Conservation (phyloP, 2,329 filamentous ascomycete genomes). For the Tolypocladium ovalisporum region DNA sequence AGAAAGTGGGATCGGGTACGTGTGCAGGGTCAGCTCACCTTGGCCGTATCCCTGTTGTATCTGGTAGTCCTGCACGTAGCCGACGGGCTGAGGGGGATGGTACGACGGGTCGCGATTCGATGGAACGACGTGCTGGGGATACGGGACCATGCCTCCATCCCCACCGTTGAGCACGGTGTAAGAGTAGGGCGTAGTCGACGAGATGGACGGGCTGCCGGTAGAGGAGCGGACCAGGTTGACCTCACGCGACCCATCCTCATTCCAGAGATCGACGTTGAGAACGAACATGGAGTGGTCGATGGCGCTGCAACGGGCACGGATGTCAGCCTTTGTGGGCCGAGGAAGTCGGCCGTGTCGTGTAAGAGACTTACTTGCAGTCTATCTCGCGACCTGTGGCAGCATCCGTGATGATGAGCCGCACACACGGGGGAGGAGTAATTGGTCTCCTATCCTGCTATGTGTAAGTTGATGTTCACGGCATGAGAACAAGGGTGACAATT, state of each 20-base stretch:
- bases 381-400: slow-evolving; percentile 66
- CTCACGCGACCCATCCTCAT: slow-evolving; percentile 52
- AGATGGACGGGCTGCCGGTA: slow-evolving; percentile 64
- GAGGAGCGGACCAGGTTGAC: slow-evolving; percentile 56
- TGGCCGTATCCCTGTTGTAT: slow-evolving; percentile 18
- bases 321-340: background rate
- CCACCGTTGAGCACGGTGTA: slow-evolving; percentile 43
- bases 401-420: slow-evolving; percentile 72
- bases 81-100: slow-evolving; percentile 13
- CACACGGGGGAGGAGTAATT: slow-evolving; percentile 90
- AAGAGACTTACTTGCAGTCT: slow-evolving; percentile 61
- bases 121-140: slow-evolving; percentile 24
- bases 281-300: slow-evolving; percentile 35
- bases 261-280: slow-evolving; percentile 57
- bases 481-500: background rate
- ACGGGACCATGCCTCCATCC: slow-evolving; percentile 14
- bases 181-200: slow-evolving; percentile 66
- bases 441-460: slow-evolving; percentile 69
- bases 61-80: slow-evolving; percentile 23
- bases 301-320: slow-evolving; percentile 13
- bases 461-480: background rate
- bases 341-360: background rate
- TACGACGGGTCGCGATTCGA: slow-evolving; percentile 25
- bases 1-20: background rate
- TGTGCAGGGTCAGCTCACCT: slow-evolving; percentile 12